These are phyloP conservation scores for Phyllosticta paracitricarpa DNA, from an alignment of 2,329 filamentous ascomycete species.

Conservation along the genomic window DNA sequence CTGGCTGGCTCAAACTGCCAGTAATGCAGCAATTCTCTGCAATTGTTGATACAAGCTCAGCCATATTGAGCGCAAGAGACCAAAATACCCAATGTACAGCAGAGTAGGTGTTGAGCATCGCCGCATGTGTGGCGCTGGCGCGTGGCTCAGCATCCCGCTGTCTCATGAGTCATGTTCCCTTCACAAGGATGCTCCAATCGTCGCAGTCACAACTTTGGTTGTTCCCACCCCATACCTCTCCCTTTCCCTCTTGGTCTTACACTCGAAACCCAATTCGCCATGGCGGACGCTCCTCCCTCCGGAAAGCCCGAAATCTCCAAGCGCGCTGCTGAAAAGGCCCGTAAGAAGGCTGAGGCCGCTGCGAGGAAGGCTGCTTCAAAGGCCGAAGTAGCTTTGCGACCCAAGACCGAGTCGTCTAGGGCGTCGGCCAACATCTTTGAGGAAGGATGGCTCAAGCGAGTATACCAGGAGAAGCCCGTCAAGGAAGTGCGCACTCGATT, in stretches of 20 bases:
- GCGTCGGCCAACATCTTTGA: constrained; percentile 32
- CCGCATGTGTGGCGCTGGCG: background rate
- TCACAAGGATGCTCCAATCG: background rate
- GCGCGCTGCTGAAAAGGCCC: constrained; percentile 39
- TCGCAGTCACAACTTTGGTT: background rate
- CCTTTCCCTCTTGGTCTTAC: background rate
- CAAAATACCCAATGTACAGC: background rate
- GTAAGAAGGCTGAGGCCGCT: constrained; percentile 39
- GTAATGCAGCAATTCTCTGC: no score
- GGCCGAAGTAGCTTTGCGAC: constrained; percentile 31
- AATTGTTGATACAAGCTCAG: no score
- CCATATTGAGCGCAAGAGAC: no score
- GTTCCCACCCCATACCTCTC: background rate
- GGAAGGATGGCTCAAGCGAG: constrained; percentile 40
- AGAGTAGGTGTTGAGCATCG: background rate
- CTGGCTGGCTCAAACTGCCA: no score
- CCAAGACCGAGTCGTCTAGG: constrained; percentile 24
- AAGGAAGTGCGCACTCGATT: constrained; percentile 39
- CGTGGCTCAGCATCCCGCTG: background rate
- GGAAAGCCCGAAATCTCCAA: constrained; percentile 26
- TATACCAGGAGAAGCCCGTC: constrained; percentile 41
- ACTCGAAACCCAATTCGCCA: background rate
- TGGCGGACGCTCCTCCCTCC: constrained; percentile 3
- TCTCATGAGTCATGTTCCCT: constrained; percentile 2
- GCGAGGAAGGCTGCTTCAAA: constrained; percentile 33